These are phyloP conservation scores for Ceratocystis eucalypticola DNA, from an alignment of 2,329 filamentous ascomycete species.

Conservation along the genomic window DNA sequence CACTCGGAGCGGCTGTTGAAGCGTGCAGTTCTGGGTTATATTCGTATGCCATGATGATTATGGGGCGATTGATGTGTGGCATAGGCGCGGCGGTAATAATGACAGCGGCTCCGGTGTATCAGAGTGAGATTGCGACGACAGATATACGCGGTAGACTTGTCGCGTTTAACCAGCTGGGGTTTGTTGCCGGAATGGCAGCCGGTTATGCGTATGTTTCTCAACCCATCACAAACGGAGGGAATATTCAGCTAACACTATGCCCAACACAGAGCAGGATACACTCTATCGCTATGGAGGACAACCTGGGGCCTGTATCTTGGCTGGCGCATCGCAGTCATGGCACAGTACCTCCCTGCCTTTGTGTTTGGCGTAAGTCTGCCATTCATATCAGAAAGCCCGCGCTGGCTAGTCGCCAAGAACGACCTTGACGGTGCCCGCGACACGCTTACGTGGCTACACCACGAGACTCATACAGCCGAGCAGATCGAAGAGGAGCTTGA, in stretches of 20 bases:
- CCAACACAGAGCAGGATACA: constrained; percentile 39
- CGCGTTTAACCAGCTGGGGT: constrained; percentile 46
- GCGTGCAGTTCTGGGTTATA: constrained; percentile 30
- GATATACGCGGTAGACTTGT: constrained; percentile 37
- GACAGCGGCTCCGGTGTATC: constrained; percentile 44
- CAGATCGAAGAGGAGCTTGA: constrained; percentile 32
- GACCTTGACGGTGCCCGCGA: constrained; percentile 31
- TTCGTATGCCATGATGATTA: constrained; percentile 36
- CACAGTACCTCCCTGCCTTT: constrained; percentile 38
- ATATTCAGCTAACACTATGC: constrained; percentile 1
- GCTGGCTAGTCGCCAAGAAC: constrained; percentile 44
- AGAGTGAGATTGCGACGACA: constrained; percentile 30
- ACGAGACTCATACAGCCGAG: constrained; percentile 28
- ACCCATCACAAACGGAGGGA: neutral
- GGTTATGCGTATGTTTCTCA: constrained; percentile 38
- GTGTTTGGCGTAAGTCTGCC: constrained; percentile 38
- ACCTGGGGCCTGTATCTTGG: constrained; percentile 33
- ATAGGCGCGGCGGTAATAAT: constrained; percentile 42
- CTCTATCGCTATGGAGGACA: constrained; percentile 39
- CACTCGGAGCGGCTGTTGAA: constrained; percentile 37
- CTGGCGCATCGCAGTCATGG: constrained; percentile 40
- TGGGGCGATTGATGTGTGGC: constrained; percentile 39
- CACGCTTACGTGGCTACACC: constrained; percentile 37
- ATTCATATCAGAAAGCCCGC: constrained; percentile 41
- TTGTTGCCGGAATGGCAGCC: constrained; percentile 39